A percentile compares a stretch with the other conserved stretches of the same genome.
Conservation (phyloP, 306 rosid genomes). For the Begonia loranthoides region DNA sequence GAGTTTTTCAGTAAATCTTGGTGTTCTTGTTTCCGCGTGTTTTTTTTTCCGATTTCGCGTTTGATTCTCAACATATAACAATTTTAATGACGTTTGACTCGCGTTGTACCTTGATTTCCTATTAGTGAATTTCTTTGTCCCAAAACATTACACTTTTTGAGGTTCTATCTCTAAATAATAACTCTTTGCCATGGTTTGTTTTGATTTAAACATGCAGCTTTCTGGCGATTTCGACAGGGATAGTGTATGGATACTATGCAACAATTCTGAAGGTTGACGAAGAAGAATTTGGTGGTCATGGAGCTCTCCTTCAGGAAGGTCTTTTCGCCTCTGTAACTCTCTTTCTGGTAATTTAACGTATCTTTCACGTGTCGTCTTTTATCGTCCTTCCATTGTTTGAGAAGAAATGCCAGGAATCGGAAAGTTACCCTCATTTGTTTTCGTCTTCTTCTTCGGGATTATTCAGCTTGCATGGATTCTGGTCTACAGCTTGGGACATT, state of each 20-base stretch:
- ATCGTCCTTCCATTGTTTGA: background rate
- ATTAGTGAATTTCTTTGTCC: no score
- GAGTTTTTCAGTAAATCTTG: no score
- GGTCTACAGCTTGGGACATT: slow-evolving; percentile 90
- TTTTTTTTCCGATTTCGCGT: no score
- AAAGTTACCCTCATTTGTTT: background rate
- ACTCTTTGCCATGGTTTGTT: no score
- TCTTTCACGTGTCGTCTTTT: background rate
- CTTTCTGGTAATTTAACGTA: slow-evolving; percentile 56
- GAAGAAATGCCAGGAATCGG: background rate
- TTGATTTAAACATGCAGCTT: slow-evolving; percentile 38
- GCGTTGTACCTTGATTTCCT: no score
- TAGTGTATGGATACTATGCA: slow-evolving; percentile 73
- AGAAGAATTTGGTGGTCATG: slow-evolving; percentile 96
- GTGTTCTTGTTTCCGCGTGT: no score
- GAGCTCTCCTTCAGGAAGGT: slow-evolving; percentile 97
- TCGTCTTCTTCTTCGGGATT: slow-evolving; percentile 5
- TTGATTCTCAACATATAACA: no score
- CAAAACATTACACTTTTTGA: no score
- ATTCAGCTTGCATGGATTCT: slow-evolving; percentile 89
- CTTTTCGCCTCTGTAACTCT: slow-evolving; percentile 89
- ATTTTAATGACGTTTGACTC: no score
- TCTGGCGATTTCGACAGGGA: slow-evolving; percentile 52
- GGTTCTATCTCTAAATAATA: no score
- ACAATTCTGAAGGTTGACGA: slow-evolving; percentile 82